phyloP scores from a whole-genome alignment of 306 rosid genomes.

The Prosopis cineraria region DNA sequence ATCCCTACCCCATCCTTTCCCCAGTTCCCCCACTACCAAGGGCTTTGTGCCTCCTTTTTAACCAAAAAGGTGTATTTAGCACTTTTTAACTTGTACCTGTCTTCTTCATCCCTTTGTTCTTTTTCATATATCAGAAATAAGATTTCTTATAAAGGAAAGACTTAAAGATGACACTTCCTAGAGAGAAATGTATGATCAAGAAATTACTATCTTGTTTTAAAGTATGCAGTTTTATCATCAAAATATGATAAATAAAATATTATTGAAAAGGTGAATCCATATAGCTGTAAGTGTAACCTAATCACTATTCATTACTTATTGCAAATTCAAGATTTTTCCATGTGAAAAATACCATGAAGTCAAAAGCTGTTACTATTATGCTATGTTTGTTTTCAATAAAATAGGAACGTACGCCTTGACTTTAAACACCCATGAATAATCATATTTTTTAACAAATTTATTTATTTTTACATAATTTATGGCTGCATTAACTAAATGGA shows the following conservation, averaged over 20 bases:
- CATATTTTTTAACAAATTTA: background rate
- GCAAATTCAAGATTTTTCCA: background rate
- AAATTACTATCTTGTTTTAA: background rate
- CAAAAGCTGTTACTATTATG: background rate
- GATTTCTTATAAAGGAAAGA: background rate
- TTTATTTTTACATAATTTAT: slow-evolving; percentile 12
- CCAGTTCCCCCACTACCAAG: background rate
- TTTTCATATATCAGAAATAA: background rate
- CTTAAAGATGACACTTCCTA: background rate
- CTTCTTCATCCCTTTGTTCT: background rate
- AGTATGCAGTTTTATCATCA: background rate
- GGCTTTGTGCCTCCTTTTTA: background rate
- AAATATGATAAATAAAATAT: background rate
- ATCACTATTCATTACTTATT: background rate
- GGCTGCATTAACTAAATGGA: slow-evolving; percentile 27
- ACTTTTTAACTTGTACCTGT: background rate
- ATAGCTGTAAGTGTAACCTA: background rate
- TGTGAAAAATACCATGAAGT: background rate
- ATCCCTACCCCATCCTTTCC: background rate
- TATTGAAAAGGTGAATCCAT: background rate
- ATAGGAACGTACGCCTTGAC: background rate
- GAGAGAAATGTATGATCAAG: background rate
- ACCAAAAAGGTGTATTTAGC: background rate
- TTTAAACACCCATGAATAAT: slow-evolving; percentile 6
- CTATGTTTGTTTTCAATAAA: background rate